Base-by-base conservation (phyloP, 1,284 basidiomycete genomes). In the Ceratobasidium theobromae region DNA sequence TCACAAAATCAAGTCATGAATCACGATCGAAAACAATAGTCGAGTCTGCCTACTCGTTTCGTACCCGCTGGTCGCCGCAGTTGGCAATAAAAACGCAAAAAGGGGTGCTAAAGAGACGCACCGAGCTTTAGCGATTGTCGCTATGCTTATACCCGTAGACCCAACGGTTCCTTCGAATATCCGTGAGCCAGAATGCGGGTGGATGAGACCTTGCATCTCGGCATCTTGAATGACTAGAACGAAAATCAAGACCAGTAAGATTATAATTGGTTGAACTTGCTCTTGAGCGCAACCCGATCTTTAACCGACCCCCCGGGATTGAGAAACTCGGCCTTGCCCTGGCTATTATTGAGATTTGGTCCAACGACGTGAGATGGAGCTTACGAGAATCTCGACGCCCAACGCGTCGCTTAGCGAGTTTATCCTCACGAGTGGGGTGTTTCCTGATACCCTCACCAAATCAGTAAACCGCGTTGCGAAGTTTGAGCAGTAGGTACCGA, bases 141-240 rank as follows among this genome's bases (percentile, higher is more conserved):
- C 95, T 52, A 99, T 88, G 0, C 94, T 97, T 64, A 99, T 99
- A 0, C 96, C 97, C 0, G 97, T 99, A 1, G 93, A 96, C 0
- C 97, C 96, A 1, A 97, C 93, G 0, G 96, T 99, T 0, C 97
- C 97, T 76, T 99, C 97, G 69, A 98, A 99, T 52, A 99, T 94
- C 14, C 94, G 87, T 0, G 92, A 97, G 1, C 91, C 90, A 0
- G 93, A 95, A 71, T 95, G 77, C 0, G 96, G 97, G 70, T 87
- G 83, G 0, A 99, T 78, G 4, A 94, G 78, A 0, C 94, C 94
- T 70, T 85, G 81, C 14, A 83, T 82, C 75, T 99, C 97, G 0
- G 97, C 97, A 73, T 98, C 92, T 69, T 93, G 84, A 70, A 98
- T 93, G 80, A 98, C 93, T 96, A 51, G 27, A 35, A 9, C 25